Conservation (phyloP, 2,329 filamentous ascomycete genomes). For the Hypoxylon sp. region DNA sequence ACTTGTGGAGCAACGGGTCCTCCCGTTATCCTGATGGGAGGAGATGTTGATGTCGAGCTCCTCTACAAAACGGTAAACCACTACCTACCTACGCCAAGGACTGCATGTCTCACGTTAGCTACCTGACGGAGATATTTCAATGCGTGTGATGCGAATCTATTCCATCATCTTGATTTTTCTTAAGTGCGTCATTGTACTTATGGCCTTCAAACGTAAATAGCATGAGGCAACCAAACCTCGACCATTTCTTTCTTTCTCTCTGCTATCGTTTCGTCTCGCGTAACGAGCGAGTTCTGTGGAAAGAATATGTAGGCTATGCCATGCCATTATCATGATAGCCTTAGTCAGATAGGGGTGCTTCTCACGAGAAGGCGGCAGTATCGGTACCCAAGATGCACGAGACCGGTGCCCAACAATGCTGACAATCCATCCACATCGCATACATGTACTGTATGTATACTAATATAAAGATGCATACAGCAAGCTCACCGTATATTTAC, state of each 20-base stretch:
- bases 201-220: too few relatives aligned
- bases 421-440: slow-evolving; percentile 7
- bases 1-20: slow-evolving; percentile 22
- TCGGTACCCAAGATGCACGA: slow-evolving; percentile 13
- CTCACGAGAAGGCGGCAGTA: slow-evolving; percentile 1
- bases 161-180: too few relatives aligned
- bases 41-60: too few relatives aligned
- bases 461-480: too few relatives aligned
- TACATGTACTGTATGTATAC: too few relatives aligned
- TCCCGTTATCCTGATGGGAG: slow-evolving; percentile 25
- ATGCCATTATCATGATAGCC: slow-evolving; percentile 8
- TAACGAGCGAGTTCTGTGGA: not conserved
- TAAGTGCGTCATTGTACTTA: too few relatives aligned
- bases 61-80: too few relatives aligned
- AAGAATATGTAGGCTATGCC: slow-evolving; percentile 1
- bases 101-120: slow-evolving; percentile 27
- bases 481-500: too few relatives aligned
- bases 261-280: slow-evolving; percentile 3
- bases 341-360: slow-evolving; percentile 1
- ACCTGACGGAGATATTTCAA: slow-evolving; percentile 17
- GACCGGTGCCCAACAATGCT: slow-evolving; percentile 17
- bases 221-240: slow-evolving; percentile 18
- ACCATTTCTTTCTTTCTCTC: slow-evolving; percentile 3
- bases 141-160: slow-evolving; percentile 11
- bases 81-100: slow-evolving; percentile 16